Evolutionary conservation across 75 land plant genomes (phyloP).

Genomic region (Cupressus sempervirens): DNA sequence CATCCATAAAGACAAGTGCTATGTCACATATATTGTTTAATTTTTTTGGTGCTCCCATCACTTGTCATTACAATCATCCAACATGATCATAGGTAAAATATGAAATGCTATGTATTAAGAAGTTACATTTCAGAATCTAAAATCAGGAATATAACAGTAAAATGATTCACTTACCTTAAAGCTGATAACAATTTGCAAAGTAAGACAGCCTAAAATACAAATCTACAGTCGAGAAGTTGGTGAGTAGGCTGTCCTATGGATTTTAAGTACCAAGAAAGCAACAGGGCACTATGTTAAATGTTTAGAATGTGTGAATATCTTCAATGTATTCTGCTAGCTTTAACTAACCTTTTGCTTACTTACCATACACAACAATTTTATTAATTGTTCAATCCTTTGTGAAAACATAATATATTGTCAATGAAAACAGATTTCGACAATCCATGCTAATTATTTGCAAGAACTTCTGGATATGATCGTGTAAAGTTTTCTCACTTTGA

Average conservation of each 20-base stretch:
- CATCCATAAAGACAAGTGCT: background rate
- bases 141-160: background rate
- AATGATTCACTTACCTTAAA: background rate
- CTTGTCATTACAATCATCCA: background rate
- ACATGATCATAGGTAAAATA: background rate
- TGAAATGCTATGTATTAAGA: background rate
- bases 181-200: background rate
- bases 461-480: no score
- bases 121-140: background rate
- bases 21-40: background rate
- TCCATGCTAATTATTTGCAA: no score
- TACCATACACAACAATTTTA: background rate
- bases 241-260: background rate
- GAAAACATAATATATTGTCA: no score
- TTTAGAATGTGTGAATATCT: background rate
- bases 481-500: no score
- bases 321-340: background rate
- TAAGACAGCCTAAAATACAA: background rate
- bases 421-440: no score
- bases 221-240: background rate
- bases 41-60: background rate
- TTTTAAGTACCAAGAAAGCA: background rate
- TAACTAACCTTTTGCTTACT: background rate
- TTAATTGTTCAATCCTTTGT: background rate
- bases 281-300: background rate